Percentiles rank a stretch among this genome's conserved stretches.
phyloP scores from a whole-genome alignment of 768 basidiomycete genomes.

The Pholiota conissans region DNA sequence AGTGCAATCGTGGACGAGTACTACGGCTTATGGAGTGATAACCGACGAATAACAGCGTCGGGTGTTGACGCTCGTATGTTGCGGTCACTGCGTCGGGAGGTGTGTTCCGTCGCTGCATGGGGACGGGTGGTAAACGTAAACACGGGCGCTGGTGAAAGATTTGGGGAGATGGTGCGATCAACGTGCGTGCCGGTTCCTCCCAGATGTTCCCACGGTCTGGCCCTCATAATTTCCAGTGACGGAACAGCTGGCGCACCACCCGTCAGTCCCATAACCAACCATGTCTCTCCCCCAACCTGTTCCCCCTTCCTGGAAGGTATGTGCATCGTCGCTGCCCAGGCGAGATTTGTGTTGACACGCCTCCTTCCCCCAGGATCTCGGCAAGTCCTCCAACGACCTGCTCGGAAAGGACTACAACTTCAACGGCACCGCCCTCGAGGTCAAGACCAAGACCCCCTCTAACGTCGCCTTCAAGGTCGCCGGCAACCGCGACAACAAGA shows the following conservation, averaged over 20 bases:
- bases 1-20: too few relatives aligned
- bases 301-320: slow-evolving; percentile 95
- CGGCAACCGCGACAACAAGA: slow-evolving; percentile 77
- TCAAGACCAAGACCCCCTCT: slow-evolving; percentile 88
- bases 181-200: slow-evolving; percentile 20
- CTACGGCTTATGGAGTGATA: too few relatives aligned
- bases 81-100: too few relatives aligned
- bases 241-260: neutral
- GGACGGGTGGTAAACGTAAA: too few relatives aligned
- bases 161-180: slow-evolving; percentile 13
- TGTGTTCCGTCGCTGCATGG: too few relatives aligned
- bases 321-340: slow-evolving; percentile 21
- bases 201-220: slow-evolving; percentile 19
- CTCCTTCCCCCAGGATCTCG: slow-evolving; percentile 77
- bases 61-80: too few relatives aligned
- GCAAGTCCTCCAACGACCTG: slow-evolving; percentile 96
- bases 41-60: too few relatives aligned
- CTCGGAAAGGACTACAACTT: slow-evolving; percentile 91
- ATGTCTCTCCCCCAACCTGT: slow-evolving; percentile 96
- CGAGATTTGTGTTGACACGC: too few relatives aligned
- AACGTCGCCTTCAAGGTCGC: slow-evolving; percentile 93
- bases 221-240: slow-evolving; percentile 18
- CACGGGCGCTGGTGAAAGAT: neutral
- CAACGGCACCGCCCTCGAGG: slow-evolving; percentile 69
- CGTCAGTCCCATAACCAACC: slow-evolving; percentile 31